These are phyloP conservation scores for Hygrophila difformis DNA, from an alignment of 257 asterid genomes.

Conservation along the genomic window DNA sequence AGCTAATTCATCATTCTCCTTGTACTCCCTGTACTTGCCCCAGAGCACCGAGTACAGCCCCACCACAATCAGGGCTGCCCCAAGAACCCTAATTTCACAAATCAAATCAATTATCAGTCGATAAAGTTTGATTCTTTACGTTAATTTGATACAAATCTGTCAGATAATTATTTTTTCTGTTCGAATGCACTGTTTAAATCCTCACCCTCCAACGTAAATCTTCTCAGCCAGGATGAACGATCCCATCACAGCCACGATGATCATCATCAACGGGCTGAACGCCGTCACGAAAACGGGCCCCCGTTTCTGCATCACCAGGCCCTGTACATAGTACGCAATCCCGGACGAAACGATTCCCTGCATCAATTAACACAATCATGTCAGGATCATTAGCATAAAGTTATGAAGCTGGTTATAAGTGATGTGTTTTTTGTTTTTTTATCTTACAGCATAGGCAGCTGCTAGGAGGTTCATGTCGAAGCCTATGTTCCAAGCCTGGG, in stretches of 20 bases:
- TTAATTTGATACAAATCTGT: no score
- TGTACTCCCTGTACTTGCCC: slow-evolving; percentile 58
- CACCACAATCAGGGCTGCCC: slow-evolving; percentile 46
- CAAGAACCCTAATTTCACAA: slow-evolving; percentile 33
- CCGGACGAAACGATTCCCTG: slow-evolving; percentile 91
- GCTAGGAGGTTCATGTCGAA: slow-evolving; percentile 83
- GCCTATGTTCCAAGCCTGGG: slow-evolving; percentile 68
- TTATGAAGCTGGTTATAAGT: no score
- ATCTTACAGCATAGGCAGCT: slow-evolving; percentile 89
- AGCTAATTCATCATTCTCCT: slow-evolving; percentile 12
- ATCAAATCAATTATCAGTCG: not conserved
- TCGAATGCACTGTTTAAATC: no score
- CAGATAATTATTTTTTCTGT: no score
- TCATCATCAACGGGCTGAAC: slow-evolving; percentile 90
- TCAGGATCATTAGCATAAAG: not conserved
- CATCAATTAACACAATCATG: not conserved
- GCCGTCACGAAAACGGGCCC: slow-evolving; percentile 89
- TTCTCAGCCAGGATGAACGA: slow-evolving; percentile 80
- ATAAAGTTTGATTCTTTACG: not conserved
- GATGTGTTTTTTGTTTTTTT: no score
- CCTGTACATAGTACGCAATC: slow-evolving; percentile 88
- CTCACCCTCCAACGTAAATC: slow-evolving; percentile 77
- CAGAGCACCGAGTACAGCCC: slow-evolving; percentile 59
- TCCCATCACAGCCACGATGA: slow-evolving; percentile 84
- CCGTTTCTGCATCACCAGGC: slow-evolving; percentile 67